Conservation (phyloP, 2,329 filamentous ascomycete genomes). For the Sarocladiaceae sp. region DNA sequence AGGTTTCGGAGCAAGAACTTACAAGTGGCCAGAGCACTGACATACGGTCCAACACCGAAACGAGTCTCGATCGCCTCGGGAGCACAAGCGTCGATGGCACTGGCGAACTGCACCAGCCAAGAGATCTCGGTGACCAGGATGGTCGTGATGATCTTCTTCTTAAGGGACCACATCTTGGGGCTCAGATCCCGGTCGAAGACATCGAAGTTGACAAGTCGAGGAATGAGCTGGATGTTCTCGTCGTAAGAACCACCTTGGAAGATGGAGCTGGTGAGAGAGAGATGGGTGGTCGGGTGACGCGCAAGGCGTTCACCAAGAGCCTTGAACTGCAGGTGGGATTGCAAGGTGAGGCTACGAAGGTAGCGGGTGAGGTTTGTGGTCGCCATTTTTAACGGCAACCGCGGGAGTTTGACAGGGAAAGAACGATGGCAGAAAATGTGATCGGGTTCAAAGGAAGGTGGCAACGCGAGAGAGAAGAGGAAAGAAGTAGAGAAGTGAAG, state of each 20-base stretch:
- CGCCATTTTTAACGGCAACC: no score
- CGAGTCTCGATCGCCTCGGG: neutral
- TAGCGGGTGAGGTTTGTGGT: neutral
- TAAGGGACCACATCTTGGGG: neutral
- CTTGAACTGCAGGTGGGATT: neutral
- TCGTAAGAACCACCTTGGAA: neutral
- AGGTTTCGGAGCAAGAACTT: neutral
- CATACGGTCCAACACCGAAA: neutral
- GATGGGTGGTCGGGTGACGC: neutral
- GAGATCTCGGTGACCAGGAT: conserved; percentile 2
- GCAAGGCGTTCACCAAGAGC: neutral
- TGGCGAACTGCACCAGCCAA: conserved; percentile 8
- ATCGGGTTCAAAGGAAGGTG: no score
- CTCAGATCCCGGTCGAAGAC: neutral
- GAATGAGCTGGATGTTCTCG: neutral
- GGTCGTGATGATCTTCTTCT: conserved; percentile 2
- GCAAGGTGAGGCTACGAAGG: neutral
- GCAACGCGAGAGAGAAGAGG: no score
- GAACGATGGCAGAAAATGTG: no score
- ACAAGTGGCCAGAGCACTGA: conserved; percentile 4
- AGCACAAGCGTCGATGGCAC: neutral
- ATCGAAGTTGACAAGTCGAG: neutral
- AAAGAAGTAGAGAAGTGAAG: neutral
- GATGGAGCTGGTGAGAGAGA: neutral
- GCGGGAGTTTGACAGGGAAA: no score